A percentile compares a stretch with the other conserved stretches of the same genome.
Evolutionary conservation across 2,329 filamentous ascomycete species (phyloP).

Genomic region (Tolypocladium guangdongense): DNA sequence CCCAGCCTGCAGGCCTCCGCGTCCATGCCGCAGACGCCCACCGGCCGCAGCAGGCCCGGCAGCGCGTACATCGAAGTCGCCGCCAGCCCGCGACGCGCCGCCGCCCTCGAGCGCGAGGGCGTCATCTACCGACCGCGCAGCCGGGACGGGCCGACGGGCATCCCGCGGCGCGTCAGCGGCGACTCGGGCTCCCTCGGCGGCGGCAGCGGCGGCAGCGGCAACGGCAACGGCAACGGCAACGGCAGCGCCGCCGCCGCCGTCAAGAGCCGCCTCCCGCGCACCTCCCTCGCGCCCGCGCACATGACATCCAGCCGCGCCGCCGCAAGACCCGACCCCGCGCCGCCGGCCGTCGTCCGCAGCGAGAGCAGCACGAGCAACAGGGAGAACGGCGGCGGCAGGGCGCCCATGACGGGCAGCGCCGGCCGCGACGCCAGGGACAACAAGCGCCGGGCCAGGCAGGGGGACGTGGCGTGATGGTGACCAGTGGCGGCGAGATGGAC

Average conservation of each 20-base stretch:
- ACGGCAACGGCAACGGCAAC: too few relatives aligned
- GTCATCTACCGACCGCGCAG: slow-evolving; percentile 30
- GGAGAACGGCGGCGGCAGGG: slow-evolving; percentile 17
- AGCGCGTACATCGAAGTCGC: slow-evolving; percentile 43
- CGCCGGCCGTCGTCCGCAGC: slow-evolving; percentile 22
- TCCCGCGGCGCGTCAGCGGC: slow-evolving; percentile 32
- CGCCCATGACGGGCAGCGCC: not conserved
- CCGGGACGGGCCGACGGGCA: slow-evolving; percentile 28
- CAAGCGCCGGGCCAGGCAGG: not conserved
- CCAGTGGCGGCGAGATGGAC: not conserved
- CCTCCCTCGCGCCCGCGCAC: slow-evolving; percentile 17
- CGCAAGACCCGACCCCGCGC: slow-evolving; percentile 6
- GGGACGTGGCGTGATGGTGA: not conserved
- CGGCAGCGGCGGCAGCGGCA: too few relatives aligned
- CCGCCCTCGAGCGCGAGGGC: slow-evolving; percentile 30
- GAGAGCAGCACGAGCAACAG: slow-evolving; percentile 29
- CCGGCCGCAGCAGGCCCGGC: slow-evolving; percentile 25
- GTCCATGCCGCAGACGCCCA: slow-evolving; percentile 42
- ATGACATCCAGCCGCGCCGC: slow-evolving; percentile 10
- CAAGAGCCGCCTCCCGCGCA: slow-evolving; percentile 29
- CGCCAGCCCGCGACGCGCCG: slow-evolving; percentile 31
- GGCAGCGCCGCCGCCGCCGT: slow-evolving; percentile 5
- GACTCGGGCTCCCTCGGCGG: slow-evolving; percentile 20
- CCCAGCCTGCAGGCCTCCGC: slow-evolving; percentile 37
- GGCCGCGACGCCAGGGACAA: not conserved